phyloP scores from a whole-genome alignment of 1,139 yeast species.

The Zygoascus sp. region DNA sequence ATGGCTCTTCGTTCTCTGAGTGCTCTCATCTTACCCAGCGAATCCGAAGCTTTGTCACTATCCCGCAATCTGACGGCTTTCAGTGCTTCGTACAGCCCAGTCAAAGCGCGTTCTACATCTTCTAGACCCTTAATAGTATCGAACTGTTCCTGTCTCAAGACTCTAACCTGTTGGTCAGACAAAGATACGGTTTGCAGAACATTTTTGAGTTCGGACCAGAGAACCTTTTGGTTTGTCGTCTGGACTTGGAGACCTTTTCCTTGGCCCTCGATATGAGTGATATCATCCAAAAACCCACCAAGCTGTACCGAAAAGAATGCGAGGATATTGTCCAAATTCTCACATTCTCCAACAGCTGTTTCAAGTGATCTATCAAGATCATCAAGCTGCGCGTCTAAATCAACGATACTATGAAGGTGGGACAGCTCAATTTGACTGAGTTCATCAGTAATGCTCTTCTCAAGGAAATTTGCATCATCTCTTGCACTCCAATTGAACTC shows the following conservation, averaged over 20 bases:
- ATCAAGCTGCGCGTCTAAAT: constrained; percentile 42
- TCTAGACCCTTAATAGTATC: constrained; percentile 46
- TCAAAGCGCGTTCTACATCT: constrained; percentile 53
- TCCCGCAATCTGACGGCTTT: constrained; percentile 29
- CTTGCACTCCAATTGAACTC: constrained; percentile 69
- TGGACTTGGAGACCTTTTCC: constrained; percentile 82
- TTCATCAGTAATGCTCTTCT: constrained; percentile 53
- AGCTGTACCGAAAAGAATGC: constrained; percentile 56
- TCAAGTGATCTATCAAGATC: constrained; percentile 43
- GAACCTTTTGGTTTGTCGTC: constrained; percentile 69
- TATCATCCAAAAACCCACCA: constrained; percentile 60
- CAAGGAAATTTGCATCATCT: constrained; percentile 56
- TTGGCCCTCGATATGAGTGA: constrained; percentile 66
- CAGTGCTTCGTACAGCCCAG: constrained; percentile 58
- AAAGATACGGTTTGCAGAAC: constrained; percentile 66
- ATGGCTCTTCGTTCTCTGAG: constrained; percentile 60
- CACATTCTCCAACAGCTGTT: constrained; percentile 57
- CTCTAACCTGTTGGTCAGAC: constrained; percentile 50
- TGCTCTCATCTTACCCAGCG: constrained; percentile 68
- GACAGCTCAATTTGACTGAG: constrained; percentile 47
- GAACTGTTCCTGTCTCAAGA: constrained; percentile 47
- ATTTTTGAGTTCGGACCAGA: constrained; percentile 66
- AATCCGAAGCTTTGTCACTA: constrained; percentile 36
- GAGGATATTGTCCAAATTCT: constrained; percentile 52
- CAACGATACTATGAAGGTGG: constrained; percentile 47